Base-by-base conservation (phyloP, 331 rosid species). In the Dryas integrifolia region DNA sequence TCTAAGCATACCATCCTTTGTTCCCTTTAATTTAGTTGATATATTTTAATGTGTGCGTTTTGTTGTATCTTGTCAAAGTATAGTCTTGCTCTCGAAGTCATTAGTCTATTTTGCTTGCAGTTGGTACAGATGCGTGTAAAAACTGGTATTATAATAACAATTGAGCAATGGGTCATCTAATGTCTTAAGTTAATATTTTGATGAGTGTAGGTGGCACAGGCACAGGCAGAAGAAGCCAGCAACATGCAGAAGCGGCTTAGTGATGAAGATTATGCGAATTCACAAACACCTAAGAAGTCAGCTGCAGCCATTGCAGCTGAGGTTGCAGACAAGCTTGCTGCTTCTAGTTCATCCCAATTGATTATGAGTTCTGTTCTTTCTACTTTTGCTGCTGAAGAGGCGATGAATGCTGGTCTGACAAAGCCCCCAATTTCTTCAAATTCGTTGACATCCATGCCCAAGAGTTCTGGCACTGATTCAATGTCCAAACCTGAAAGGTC, bases 271-370 rank as follows among this genome's bases (percentile, higher is more conserved):
- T 85, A 80, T 76, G 74, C 75, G 65, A 81, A 85, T 67, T 71
- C 83, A 55, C 86, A 77, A 58, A 67, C 82, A 51, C 80, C 82
- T 65, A 81, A 66, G 77, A 93, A 86, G 82, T 91, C 98, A 21
- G 86, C 98, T 71, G 92, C 98, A 60, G 89, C 88, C 75, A 87
- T 93, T 70, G 98, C 98, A 21, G 98, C 98, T 0, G 85, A 81
- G 88, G 96, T 93, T 77, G 97, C 98, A 0, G 98, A 90, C 83
- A 93, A 83, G 92, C 98, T 93, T 46, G 75, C 98, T n/a, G 97
- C 98, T 75, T 93, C 98, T 44, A 87, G 86, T 72, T 93, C 98
- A 41, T 93, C 97, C 63, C 98, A 93, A 53, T 66, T 91, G 82
- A 93, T 93, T 65, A 93, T 93, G 96, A 53, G 85, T 67, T 93